Evolutionary conservation across 352 stramenopile genomes (phyloP), one percentile per base, ranked within the genome.

Genomic region (Globisporangium parvum): DNA sequence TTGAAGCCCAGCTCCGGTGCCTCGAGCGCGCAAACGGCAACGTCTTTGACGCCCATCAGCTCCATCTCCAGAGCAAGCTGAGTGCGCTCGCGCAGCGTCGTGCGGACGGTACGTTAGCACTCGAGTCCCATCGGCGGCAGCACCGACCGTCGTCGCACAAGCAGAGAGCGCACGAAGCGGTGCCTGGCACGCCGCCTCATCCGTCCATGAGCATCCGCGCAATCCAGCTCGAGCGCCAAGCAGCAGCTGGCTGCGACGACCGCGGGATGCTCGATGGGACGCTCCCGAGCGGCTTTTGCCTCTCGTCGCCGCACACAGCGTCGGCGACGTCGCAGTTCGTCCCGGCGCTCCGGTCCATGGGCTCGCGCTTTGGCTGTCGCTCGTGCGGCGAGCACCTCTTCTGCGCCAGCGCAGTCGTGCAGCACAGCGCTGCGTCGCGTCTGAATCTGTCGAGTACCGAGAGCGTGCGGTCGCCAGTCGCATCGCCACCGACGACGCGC

Each of bases 1-100:
- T 97, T 55, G 85, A 96, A 58, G 66, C 75, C 17, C 87, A 96
- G 58, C 66, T 96, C 8, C 75, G 78, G 23, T 88, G 68, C 39
- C 80, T 95, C 4, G 80, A 87, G 15, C 71, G 67, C n/a, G 67
- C 84, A 8, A 47, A 73, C 1, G 77, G 80, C 18, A 69, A 96
- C 40, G 69, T 96, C 20, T 91, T 91, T 39, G 55, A 61, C 12
- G 83, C 88, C 14, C 81, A 95, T 51, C 85, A 96, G 58, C 60
- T 91, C 35, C 53, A 94, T 55, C 67, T 95, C 0, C 71, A 75
- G 47, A 51, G 52, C 11, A 74, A 73, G 20, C 56, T 86, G 23
- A 46, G 24, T 26, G 44, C n/a, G 9, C 51, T 88, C n/a, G 62
- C 45, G 12, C 67, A 80, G 26, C 69, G 75, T 18, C 67, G 68